Percentiles rank a stretch among this genome's conserved stretches.
Conservation (phyloP, 768 basidiomycete genomes). For the Boletus insuetus region DNA sequence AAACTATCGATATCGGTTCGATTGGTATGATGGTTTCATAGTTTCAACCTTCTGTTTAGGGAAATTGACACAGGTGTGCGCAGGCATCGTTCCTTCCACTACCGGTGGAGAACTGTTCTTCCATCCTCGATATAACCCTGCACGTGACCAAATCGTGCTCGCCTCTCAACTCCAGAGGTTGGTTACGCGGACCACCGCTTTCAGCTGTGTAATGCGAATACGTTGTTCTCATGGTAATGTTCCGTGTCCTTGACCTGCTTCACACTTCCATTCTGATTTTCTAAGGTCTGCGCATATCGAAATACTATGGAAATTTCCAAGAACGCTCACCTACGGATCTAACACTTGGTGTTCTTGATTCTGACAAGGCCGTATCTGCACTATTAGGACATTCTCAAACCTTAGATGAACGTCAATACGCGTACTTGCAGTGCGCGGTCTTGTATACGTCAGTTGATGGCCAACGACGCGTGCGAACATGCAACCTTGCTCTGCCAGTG, state of each 20-base stretch:
- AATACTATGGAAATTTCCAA: constrained; percentile 73
- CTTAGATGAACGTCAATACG: constrained; percentile 69
- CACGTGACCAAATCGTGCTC: constrained; percentile 61
- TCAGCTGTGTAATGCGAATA: constrained; percentile 76
- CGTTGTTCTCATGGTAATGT: constrained; percentile 79
- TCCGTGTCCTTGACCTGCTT: constrained; percentile 2
- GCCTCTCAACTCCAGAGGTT: constrained; percentile 76
- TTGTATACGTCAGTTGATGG: constrained; percentile 81
- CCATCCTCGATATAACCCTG: constrained; percentile 82
- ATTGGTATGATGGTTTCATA: constrained; percentile 50
- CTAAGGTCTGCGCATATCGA: constrained; percentile 59
- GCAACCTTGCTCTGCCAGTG: constrained; percentile 83
- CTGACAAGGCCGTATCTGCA: constrained; percentile 77
- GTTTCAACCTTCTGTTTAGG: not conserved
- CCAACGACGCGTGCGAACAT: constrained; percentile 76
- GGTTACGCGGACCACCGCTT: constrained; percentile 67
- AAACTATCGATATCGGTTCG: constrained; percentile 83
- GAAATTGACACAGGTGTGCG: constrained; percentile 1
- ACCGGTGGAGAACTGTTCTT: constrained; percentile 93
- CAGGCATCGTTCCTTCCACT: constrained; percentile 62
- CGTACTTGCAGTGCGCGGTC: constrained; percentile 81
- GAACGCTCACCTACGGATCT: constrained; percentile 68
- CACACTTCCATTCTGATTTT: constrained; percentile 4
- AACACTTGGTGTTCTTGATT: constrained; percentile 74
- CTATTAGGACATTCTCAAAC: constrained; percentile 68